These are phyloP conservation scores for Bacterosira constricta DNA, from an alignment of 108 stramenopile species.

Conservation along the genomic window DNA sequence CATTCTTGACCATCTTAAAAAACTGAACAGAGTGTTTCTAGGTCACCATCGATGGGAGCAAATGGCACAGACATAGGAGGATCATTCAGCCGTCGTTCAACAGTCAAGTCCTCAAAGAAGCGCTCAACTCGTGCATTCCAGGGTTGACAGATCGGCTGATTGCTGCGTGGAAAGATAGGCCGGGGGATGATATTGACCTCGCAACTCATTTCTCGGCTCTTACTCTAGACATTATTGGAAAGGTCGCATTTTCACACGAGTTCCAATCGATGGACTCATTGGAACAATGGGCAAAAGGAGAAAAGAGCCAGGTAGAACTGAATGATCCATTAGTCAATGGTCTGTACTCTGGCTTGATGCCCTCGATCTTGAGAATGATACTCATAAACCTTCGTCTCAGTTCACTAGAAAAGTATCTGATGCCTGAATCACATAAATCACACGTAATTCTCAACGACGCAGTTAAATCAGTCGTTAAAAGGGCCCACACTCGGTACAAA, in stretches of 20 bases:
- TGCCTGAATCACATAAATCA: conserved; percentile 16
- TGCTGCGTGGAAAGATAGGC: conserved; percentile 48
- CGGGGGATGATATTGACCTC: conserved; percentile 55
- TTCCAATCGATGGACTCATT: conserved; percentile 50
- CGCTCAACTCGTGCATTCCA: conserved; percentile 45
- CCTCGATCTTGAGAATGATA: conserved; percentile 26
- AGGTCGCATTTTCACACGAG: conserved; percentile 64
- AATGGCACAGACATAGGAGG: conserved; percentile 65
- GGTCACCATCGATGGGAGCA: conserved; percentile 59
- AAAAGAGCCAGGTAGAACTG: conserved; percentile 6
- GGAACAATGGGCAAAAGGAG: conserved; percentile 51
- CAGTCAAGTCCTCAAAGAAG: conserved; percentile 37
- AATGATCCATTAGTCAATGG: conserved; percentile 44
- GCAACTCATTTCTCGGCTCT: conserved; percentile 52
- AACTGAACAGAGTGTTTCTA: too few species aligned
- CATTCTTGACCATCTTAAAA: too few species aligned
- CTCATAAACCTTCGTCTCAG: conserved; percentile 21
- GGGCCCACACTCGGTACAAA: conserved; percentile 35
- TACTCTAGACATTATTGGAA: conserved; percentile 66
- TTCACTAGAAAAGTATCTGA: conserved; percentile 26
- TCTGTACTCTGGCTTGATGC: conserved; percentile 19
- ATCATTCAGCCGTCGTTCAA: conserved; percentile 71
- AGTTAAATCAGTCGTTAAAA: conserved; percentile 47
- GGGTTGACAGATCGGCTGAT: conserved; percentile 29
- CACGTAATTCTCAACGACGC: conserved; percentile 37